Percentiles rank a stretch among this genome's conserved stretches.
Evolutionary conservation across 345 rosid species (phyloP).

Genomic region (Crucihimalaya himalaica): DNA sequence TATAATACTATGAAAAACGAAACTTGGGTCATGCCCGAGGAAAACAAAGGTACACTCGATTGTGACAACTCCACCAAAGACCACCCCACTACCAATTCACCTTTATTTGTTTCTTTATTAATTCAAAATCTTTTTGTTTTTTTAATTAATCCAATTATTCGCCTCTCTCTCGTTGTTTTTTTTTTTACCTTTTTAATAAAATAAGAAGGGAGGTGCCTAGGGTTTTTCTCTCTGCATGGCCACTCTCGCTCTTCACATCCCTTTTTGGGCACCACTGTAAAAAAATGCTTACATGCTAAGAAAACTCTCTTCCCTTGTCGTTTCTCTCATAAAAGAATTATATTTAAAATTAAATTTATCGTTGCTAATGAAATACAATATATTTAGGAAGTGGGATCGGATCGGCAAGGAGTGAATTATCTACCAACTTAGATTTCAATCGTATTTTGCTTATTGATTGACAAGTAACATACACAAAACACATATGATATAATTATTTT

Average conservation of each 20-base stretch:
- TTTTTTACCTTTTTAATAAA: slow-evolving; percentile 31
- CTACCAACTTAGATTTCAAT: slow-evolving; percentile 26
- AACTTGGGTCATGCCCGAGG: slow-evolving; percentile 33
- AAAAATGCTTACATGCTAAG: slow-evolving; percentile 42
- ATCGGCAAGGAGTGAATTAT: slow-evolving; percentile 24
- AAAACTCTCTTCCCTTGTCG: slow-evolving; percentile 34
- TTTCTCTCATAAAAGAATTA: slow-evolving; percentile 13
- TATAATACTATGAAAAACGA: slow-evolving; percentile 25
- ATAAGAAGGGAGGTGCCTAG: slow-evolving; percentile 28
- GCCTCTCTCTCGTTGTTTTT: slow-evolving; percentile 27
- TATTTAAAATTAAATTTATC: neutral
- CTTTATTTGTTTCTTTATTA: slow-evolving; percentile 37
- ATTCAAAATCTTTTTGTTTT: slow-evolving; percentile 23
- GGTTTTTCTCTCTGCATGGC: slow-evolving; percentile 47
- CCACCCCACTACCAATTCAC: slow-evolving; percentile 44
- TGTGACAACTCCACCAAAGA: slow-evolving; percentile 47
- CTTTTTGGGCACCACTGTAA: slow-evolving; percentile 30
- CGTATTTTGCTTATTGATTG: slow-evolving; percentile 12
- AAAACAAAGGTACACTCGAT: slow-evolving; percentile 48
- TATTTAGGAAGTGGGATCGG: slow-evolving; percentile 11
- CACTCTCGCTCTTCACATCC: slow-evolving; percentile 38
- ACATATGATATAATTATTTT: neutral
- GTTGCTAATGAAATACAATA: slow-evolving; percentile 5
- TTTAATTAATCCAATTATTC: slow-evolving; percentile 28
- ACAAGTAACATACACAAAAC: slow-evolving; percentile 4